Percentiles rank a stretch among this genome's conserved stretches.
phyloP scores from a whole-genome alignment of 345 rosid genomes.

The Combretum micranthum region DNA sequence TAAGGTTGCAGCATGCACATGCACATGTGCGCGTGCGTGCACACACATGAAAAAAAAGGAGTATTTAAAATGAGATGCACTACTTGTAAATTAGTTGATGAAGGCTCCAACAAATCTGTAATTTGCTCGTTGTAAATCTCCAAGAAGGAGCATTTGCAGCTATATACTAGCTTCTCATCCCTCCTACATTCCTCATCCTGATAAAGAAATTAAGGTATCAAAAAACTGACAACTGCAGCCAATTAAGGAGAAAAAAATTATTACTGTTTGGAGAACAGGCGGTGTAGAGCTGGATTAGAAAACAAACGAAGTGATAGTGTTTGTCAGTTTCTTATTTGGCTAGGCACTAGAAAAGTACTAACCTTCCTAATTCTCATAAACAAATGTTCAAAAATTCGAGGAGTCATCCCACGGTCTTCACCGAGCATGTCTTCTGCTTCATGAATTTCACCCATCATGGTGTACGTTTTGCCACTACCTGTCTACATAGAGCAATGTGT shows the following conservation, averaged over 20 bases:
- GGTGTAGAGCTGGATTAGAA: background rate
- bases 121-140: constrained; percentile 96
- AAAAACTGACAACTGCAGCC: background rate
- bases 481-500: constrained; percentile 47
- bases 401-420: constrained; percentile 80
- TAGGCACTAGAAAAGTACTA: background rate
- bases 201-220: constrained; percentile 11
- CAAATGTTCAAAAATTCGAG: constrained; percentile 73
- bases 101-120: constrained; percentile 85
- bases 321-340: too few relatives aligned
- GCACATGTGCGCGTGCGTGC: too few relatives aligned
- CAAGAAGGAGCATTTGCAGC: constrained; percentile 87
- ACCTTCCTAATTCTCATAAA: constrained; percentile 77
- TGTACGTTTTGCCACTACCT: constrained; percentile 95
- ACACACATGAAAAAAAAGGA: too few relatives aligned
- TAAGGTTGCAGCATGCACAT: constrained; percentile 1
- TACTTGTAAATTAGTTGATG: constrained; percentile 85
- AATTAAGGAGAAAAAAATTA: background rate
- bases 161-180: constrained; percentile 65
- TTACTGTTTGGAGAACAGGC: background rate
- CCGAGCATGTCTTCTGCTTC: constrained; percentile 41
- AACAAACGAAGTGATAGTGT: background rate
- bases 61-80: constrained; percentile 12
- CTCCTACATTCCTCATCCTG: constrained; percentile 81
- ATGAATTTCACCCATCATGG: constrained; percentile 87